Evolutionary conservation across 495 filamentous ascomycete species (phyloP).

Genomic region (Friedmanniomyces endolithicus): DNA sequence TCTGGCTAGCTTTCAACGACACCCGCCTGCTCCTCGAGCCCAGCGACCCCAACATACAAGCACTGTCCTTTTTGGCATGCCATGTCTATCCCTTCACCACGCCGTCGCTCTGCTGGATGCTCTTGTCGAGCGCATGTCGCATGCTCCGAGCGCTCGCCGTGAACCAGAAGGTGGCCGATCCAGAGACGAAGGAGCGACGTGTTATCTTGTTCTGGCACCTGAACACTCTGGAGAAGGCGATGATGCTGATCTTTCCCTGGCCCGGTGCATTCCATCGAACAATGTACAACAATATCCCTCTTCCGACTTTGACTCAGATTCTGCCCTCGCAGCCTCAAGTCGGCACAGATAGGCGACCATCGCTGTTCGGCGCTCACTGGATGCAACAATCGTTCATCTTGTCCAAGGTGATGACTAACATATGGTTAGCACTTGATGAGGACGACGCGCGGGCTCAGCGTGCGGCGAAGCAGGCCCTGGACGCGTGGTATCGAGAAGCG

Average conservation of each 20-base stretch:
- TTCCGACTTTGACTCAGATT: slow-evolving; percentile 3
- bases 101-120: slow-evolving; percentile 13
- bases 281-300: not conserved
- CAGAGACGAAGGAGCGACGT: slow-evolving; percentile 4
- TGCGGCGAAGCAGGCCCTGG: not conserved
- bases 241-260: slow-evolving; percentile 4
- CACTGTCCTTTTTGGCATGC: slow-evolving; percentile 5
- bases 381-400: not conserved
- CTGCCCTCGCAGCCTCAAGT: not conserved
- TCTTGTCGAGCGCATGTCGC: slow-evolving; percentile 4
- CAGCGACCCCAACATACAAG: slow-evolving; percentile 12
- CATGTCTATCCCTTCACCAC: slow-evolving; percentile 6
- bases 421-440: slow-evolving; percentile 7
- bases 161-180: slow-evolving; percentile 1
- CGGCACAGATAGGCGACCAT: not conserved
- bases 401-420: slow-evolving; percentile 1
- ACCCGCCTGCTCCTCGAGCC: slow-evolving; percentile 10
- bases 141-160: slow-evolving; percentile 11
- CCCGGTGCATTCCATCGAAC: slow-evolving; percentile 2
- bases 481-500: slow-evolving; percentile 1
- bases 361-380: slow-evolving; percentile 5
- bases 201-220: slow-evolving; percentile 9
- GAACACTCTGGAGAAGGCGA: slow-evolving; percentile 5
- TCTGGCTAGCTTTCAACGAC: slow-evolving; percentile 15
- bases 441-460: not conserved